phyloP scores from a whole-genome alignment of 345 rosid genomes.

The Pseudoturritis turrita region DNA sequence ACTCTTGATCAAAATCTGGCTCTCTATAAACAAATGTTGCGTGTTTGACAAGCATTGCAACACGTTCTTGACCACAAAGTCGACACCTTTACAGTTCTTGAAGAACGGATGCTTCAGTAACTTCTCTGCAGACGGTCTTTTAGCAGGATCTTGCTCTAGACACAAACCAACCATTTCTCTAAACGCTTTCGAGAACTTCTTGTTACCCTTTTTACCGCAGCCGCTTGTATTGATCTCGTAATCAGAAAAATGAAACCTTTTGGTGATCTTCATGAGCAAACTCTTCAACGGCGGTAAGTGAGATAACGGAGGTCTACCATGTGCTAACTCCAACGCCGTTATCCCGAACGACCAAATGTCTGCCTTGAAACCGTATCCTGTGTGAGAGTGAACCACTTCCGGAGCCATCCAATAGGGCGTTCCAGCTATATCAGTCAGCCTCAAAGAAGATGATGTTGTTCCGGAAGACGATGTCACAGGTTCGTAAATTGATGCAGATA shows the following conservation, averaged over 20 bases:
- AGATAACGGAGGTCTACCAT: conserved; percentile 79
- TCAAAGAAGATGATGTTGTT: conserved; percentile 35
- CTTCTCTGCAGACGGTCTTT: conserved; percentile 73
- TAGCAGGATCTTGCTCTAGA: conserved; percentile 72
- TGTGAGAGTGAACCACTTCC: conserved; percentile 91
- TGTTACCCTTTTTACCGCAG: conserved; percentile 34
- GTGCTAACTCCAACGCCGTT: conserved; percentile 80
- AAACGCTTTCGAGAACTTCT: conserved; percentile 72
- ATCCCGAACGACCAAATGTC: conserved; percentile 97
- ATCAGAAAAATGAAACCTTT: conserved; percentile 66
- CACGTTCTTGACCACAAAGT: conserved; percentile 52
- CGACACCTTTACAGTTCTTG: conserved; percentile 61
- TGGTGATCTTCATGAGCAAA: conserved; percentile 73
- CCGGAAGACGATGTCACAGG: conserved; percentile 7
- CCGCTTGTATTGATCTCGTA: conserved; percentile 43
- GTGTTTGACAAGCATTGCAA: conserved; percentile 60
- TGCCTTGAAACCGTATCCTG: conserved; percentile 81
- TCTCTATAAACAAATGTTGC: conserved; percentile 53
- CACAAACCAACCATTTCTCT: conserved; percentile 83
- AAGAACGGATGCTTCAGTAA: conserved; percentile 68
- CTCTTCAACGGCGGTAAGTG: conserved; percentile 78
- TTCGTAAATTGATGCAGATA: conserved; percentile 77
- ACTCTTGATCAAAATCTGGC: conserved; percentile 11
- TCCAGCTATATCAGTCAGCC: conserved; percentile 70
- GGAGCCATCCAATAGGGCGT: conserved; percentile 99